Evolutionary conservation across 2,329 filamentous ascomycete species (phyloP), one percentile per base, ranked within the genome.

Genomic region (Colletotrichum tabaci): DNA sequence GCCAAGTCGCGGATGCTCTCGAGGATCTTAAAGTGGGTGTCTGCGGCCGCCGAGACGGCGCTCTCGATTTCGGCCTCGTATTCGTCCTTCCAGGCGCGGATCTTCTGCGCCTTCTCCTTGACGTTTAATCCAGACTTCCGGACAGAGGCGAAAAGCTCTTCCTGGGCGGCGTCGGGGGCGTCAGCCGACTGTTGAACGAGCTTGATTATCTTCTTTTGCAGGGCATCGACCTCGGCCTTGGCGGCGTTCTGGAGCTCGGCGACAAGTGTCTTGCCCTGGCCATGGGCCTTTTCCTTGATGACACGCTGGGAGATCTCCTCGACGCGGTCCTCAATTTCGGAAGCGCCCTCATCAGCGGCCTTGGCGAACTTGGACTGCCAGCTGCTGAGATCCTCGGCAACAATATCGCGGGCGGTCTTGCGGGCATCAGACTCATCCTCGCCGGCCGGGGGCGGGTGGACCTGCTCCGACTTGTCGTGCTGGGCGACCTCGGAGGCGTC

Each of bases 331-430:
- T 96, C 93, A 73, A 98, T 94, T 73, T 96, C 89, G 23, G 79
- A 78, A 4, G 88, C 88, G 6, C 95, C 95, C 79, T 97, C 95
- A 72, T 97, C 93, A 9, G 94, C 94, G 12, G 95, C 95, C 71
- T 91, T 90, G 38, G 93, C 89, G 79, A 98, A 98, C 78, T 97
- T 97, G 73, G 90, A 90, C 81, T 98, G 93, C 96, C 96, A 99
- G 67, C 88, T 87, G 75, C 90, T 88, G 16, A 99, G 87, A 79
- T 99, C 96, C 55, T 92, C 88, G 2, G 91, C 87, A 52, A 98
- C 93, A 74, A 89, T 89, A 77, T 92, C 88, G 55, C 90, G 89
- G 2, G 88, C 88, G 4, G 86, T 87, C 65, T 88, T 88, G 35
- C 89, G 87, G 18, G 84, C 81, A 35, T 90, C 87, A 40, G 87